Percentiles rank a stretch among this genome's conserved stretches.
Evolutionary conservation across 805 yeast species (phyloP).

Genomic region (Candida awuae): DNA sequence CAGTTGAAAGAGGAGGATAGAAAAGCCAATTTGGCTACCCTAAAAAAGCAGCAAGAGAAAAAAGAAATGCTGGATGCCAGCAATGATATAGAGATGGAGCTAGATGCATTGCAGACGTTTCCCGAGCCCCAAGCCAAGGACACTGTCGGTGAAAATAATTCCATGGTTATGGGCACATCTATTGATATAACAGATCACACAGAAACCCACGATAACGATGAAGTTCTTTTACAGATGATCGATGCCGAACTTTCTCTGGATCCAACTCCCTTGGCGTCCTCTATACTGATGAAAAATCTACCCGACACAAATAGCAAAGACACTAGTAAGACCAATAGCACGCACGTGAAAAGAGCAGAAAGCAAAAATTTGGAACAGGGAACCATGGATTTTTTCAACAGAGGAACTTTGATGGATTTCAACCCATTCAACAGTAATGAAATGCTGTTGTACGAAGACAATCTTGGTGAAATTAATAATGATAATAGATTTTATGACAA

Average conservation of each 20-base stretch:
- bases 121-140: too few species aligned
- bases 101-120: too few species aligned
- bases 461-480: neutral
- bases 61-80: too few species aligned
- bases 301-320: neutral
- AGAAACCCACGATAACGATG: slow-evolving; percentile 7
- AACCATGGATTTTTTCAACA: slow-evolving; percentile 4
- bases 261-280: slow-evolving; percentile 5
- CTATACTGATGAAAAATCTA: slow-evolving; percentile 2
- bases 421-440: slow-evolving; percentile 8
- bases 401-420: slow-evolving; percentile 9
- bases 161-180: too few species aligned
- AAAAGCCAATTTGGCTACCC: too few species aligned
- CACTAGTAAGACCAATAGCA: neutral
- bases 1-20: slow-evolving; percentile 8
- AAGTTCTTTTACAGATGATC: slow-evolving; percentile 8
- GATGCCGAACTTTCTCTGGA: slow-evolving; percentile 10
- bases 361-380: slow-evolving; percentile 6
- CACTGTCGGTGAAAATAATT: too few species aligned
- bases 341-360: slow-evolving; percentile 1
- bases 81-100: too few species aligned
- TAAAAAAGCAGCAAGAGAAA: too few species aligned
- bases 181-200: too few species aligned
- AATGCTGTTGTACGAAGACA: slow-evolving; percentile 5
- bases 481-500: neutral